Evolutionary conservation across 169 alveolate species (phyloP).

Genomic region (Eimeria maxima): DNA sequence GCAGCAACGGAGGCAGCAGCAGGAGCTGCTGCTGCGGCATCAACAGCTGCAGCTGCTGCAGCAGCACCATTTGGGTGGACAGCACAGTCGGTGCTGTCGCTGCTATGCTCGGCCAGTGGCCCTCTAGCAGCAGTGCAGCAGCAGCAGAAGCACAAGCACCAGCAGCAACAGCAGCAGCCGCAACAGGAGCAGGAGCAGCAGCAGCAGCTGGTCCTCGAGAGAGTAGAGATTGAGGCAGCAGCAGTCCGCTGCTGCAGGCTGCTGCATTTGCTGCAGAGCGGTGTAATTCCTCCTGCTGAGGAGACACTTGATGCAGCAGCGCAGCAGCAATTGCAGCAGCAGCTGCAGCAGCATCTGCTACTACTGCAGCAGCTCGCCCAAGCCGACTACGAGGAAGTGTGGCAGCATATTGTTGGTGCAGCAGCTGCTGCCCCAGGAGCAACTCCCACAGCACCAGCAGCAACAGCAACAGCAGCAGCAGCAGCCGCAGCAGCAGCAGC

Average conservation of each 20-base stretch:
- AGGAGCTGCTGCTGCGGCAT: not conserved
- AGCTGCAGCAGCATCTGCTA: constrained; percentile 60
- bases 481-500: constrained; percentile 49
- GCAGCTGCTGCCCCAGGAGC: constrained; percentile 10
- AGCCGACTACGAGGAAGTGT: constrained; percentile 38
- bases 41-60: not conserved
- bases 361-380: constrained; percentile 55
- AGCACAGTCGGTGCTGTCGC: not conserved
- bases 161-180: not conserved
- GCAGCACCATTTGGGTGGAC: not conserved
- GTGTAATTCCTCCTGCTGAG: constrained; percentile 12
- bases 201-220: constrained; percentile 8
- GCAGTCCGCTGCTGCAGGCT: constrained; percentile 56
- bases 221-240: constrained; percentile 52
- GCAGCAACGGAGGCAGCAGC: not conserved
- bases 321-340: constrained; percentile 61
- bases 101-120: constrained; percentile 8
- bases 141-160: too few species aligned
- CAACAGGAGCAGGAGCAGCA: not conserved
- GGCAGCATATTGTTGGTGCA: not conserved
- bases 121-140: not conserved
- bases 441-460: not conserved
- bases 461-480: not conserved
- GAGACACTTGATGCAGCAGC: constrained; percentile 49
- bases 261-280: constrained; percentile 52